Evolutionary conservation across 768 basidiomycete species (phyloP).

Genomic region (Lactifluus rugatus): DNA sequence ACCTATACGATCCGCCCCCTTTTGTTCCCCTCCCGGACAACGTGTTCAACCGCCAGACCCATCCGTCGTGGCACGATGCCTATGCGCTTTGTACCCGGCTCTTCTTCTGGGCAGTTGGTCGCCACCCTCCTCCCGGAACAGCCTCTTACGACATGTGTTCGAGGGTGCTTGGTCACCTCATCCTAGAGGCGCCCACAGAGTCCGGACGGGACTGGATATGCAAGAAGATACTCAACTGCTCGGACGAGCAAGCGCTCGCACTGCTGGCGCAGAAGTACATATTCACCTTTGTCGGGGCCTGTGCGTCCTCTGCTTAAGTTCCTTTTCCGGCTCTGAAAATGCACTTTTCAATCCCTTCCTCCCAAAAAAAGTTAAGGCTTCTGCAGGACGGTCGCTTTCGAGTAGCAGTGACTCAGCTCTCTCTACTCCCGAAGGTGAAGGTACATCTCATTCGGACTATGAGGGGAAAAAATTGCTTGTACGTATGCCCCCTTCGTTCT

Average conservation of each 20-base stretch:
- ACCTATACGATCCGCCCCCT: neutral
- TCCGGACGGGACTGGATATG: constrained; percentile 12
- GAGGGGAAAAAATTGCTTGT: constrained; percentile 4
- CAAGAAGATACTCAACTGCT: constrained; percentile 12
- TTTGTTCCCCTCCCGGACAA: constrained; percentile 16
- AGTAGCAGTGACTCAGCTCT: neutral
- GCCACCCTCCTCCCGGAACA: constrained; percentile 4
- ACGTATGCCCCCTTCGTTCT: neutral
- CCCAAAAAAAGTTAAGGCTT: constrained; percentile 10
- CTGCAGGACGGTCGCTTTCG: constrained; percentile 5
- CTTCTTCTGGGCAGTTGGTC: constrained; percentile 17
- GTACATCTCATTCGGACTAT: neutral
- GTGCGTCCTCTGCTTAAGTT: constrained; percentile 7
- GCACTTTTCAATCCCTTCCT: neutral
- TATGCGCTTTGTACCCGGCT: constrained; percentile 8
- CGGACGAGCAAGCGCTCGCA: constrained; percentile 14
- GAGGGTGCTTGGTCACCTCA: constrained; percentile 11
- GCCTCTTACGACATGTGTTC: constrained; percentile 17
- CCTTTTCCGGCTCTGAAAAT: neutral
- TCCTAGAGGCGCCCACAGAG: constrained; percentile 14
- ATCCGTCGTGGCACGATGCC: constrained; percentile 12
- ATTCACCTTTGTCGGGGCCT: constrained; percentile 14
- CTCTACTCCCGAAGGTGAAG: neutral
- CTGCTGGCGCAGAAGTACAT: constrained; percentile 15
- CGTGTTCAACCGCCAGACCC: neutral